Base-by-base conservation (phyloP, 2,329 filamentous ascomycete genomes). In the Colletotrichum phormii region DNA sequence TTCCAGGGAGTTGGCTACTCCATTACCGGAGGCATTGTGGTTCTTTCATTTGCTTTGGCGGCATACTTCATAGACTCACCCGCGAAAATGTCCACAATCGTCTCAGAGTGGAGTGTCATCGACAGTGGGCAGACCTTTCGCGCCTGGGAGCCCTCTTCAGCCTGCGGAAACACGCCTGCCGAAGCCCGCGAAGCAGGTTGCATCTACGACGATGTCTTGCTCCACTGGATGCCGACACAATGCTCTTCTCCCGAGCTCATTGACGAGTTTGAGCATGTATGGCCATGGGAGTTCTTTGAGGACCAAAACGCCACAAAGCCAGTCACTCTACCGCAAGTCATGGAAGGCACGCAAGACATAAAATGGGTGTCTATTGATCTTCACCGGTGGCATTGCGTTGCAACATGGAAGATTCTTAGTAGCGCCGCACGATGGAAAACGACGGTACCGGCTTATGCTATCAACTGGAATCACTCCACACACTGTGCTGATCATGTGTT, bases 341-440 rank as follows among this genome's bases (percentile, higher is more conserved):
- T 29, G 18, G 9, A 64, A 8, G 61, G 61, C 15, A 54, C 46
- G 22, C 61, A 64, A 4, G 49, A 64, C 22, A 64, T 64, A 18
- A 64, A 64, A 8, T 64, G 61, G 61, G 61, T 64, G 26, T 64
- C 61, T 13, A 64, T 64, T 49, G 61, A 64, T 22, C 49, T 64
- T 6, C 61, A 64, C 35, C 46, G 62, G 11, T 64, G 62, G 62
- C 62, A 64, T 24, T 64, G 62, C 33, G 62, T 64, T 13, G 62
- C 51, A 4, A 64, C 62, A 8, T 57, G 62, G 62, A 64, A 64
- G n/a, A 57, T 64, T 11, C 62, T 64, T 5, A 57, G 62, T 24
- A 64, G 62, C 24, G 62, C 62, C 4, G 62, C 62, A 24, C 62
- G 58, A 11, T 60, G 58, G 58, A 22, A 37, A 26, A 60, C 58